A percentile compares a stretch with the other conserved stretches of the same genome.
Conservation (phyloP, 1,284 basidiomycete genomes). For the Fomitopsis palustris region DNA sequence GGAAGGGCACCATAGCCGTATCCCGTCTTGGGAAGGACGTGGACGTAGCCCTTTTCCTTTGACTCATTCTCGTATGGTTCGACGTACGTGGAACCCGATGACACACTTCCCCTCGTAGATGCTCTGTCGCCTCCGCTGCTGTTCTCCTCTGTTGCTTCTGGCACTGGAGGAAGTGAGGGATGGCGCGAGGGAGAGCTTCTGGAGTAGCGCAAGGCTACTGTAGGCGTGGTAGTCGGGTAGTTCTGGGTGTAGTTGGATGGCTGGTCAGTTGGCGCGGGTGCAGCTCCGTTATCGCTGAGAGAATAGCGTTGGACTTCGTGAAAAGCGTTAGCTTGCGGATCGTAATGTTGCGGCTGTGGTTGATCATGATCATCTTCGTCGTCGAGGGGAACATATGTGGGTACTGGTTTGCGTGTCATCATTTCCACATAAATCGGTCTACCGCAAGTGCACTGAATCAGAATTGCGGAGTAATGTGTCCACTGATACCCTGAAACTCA, state of each 20-base stretch:
- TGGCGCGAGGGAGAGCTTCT: conserved; percentile 17
- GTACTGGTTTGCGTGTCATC: not conserved
- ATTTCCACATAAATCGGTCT: no score
- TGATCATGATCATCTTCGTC: not conserved
- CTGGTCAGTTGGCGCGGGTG: conserved; percentile 9
- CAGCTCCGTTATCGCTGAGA: conserved; percentile 12
- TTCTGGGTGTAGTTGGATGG: conserved; percentile 11
- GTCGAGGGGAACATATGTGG: not conserved
- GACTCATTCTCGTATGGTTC: conserved; percentile 6
- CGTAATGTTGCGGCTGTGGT: not conserved
- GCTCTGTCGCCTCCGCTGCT: conserved; percentile 14
- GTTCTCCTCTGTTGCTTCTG: conserved; percentile 21
- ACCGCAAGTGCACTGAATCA: no score
- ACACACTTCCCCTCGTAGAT: conserved; percentile 18
- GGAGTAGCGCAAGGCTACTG: conserved; percentile 12
- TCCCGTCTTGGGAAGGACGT: not conserved
- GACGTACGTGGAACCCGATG: conserved; percentile 18
- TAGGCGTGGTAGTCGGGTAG: conserved; percentile 6
- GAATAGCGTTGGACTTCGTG: conserved; percentile 16
- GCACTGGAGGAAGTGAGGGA: conserved; percentile 20
- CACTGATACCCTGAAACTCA: no score
- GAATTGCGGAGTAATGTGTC: no score
- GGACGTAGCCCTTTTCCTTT: conserved; percentile 1
- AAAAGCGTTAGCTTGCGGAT: not conserved
- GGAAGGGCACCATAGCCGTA: conserved; percentile 7